phyloP scores from a whole-genome alignment of 768 basidiomycete species.

The Naganishia kalamii region DNA sequence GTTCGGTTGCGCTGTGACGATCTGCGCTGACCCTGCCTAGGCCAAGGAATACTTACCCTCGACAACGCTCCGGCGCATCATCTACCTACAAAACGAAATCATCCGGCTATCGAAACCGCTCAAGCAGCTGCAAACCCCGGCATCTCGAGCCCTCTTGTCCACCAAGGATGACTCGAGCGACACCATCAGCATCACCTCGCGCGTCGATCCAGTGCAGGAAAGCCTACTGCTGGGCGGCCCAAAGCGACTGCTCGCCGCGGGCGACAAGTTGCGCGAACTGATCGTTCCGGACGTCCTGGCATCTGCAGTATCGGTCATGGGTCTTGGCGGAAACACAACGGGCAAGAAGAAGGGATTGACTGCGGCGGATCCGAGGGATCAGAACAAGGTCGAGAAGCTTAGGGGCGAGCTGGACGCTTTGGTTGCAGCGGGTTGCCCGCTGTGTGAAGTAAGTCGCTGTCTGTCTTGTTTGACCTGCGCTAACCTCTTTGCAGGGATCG shows the following conservation, averaged over 20 bases:
- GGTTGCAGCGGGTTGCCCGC: slow-evolving; percentile 78
- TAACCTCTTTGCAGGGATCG: slow-evolving; percentile 16
- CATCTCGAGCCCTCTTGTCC: slow-evolving; percentile 34
- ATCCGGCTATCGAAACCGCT: slow-evolving; percentile 50
- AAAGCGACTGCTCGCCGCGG: slow-evolving; percentile 71
- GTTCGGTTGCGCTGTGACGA: slow-evolving; percentile 47
- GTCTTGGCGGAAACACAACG: slow-evolving; percentile 40
- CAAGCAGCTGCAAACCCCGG: slow-evolving; percentile 8
- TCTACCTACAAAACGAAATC: slow-evolving; percentile 76
- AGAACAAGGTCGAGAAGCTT: slow-evolving; percentile 64
- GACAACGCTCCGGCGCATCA: slow-evolving; percentile 70
- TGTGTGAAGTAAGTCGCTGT: slow-evolving; percentile 61
- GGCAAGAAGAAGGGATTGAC: slow-evolving; percentile 49
- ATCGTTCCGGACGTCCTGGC: slow-evolving; percentile 92
- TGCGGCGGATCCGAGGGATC: slow-evolving; percentile 50
- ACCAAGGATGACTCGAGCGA: slow-evolving; percentile 27
- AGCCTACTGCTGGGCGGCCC: slow-evolving; percentile 41
- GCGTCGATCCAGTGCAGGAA: slow-evolving; percentile 34
- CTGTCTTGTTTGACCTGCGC: too few relatives aligned
- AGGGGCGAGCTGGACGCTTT: slow-evolving; percentile 81
- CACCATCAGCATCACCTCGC: slow-evolving; percentile 22
- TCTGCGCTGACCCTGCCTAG: too few relatives aligned
- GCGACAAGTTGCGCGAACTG: slow-evolving; percentile 80
- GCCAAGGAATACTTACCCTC: slow-evolving; percentile 86
- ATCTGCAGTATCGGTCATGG: slow-evolving; percentile 59